Evolutionary conservation across 2,329 filamentous ascomycete genomes (phyloP), one percentile per base, ranked within the genome.

Genomic region (Pseudopyrenochaeta lycopersici): DNA sequence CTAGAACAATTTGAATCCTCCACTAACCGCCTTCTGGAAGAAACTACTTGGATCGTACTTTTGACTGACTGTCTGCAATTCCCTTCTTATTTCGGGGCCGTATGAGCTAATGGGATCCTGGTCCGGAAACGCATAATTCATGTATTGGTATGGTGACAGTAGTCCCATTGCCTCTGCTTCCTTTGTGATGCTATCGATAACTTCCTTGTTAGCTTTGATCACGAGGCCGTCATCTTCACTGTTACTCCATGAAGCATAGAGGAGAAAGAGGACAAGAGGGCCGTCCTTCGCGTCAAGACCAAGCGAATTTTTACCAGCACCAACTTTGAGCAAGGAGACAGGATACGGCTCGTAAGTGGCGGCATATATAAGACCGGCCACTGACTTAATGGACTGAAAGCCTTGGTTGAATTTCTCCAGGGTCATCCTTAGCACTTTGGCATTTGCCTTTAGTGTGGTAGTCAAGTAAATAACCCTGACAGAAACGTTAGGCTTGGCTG

Each of bases 91-190:
- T 6, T 54, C 56, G 23, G 54, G 21, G 1, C 78, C 77, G 56
- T 80, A 81, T n/a, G 40, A 42, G 23, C 40, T 42, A n/a, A 42
- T 42, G 2, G 40, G 40, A 11, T 42, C 40, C 15, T 42, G 40
- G 9, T 27, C 72, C 58, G 67, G 64, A 46, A 66, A 71, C 12
- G 77, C 77, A 54, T 81, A 80, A 59, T 80, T 80, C 72, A 79
- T 74, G 60, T 54, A 64, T 7, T 27, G 36, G 20, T 46, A 55
- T 2, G 15, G 38, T 18, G 35, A 30, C 23, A 15, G 38, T 23
- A n/a, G 12, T 18, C 43, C 46, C 27, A 18, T 32, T 21, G 29
- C 39, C 4, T 31, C 33, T 10, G 41, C 20, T 2, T 46, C 12
- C 14, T 15, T 46, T 9, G 39, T 35, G 21, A 49, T 46, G 7